A percentile compares a stretch with the other conserved stretches of the same genome.
These are phyloP conservation scores for Mycosphaerella sp. DNA, from an alignment of 2,329 filamentous ascomycete species.

Conservation along the genomic window DNA sequence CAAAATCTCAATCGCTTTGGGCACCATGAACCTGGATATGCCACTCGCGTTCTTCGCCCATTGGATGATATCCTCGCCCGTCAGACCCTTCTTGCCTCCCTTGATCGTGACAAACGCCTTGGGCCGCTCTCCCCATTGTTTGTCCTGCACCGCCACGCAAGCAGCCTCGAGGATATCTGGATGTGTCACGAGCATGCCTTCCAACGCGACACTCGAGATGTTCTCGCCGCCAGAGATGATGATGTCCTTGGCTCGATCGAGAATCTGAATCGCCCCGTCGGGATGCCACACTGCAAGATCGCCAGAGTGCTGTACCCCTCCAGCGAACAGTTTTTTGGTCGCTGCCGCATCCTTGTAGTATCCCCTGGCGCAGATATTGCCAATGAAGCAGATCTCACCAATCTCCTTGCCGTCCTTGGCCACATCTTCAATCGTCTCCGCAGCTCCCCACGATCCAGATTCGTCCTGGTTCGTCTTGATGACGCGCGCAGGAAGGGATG, in stretches of 20 bases:
- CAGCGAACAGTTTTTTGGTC: constrained; percentile 77
- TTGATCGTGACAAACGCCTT: constrained; percentile 88
- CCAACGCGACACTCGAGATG: constrained; percentile 87
- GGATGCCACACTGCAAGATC: constrained; percentile 91
- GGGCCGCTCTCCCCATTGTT: constrained; percentile 92
- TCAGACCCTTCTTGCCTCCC: constrained; percentile 47
- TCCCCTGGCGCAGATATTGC: constrained; percentile 86
- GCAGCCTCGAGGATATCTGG: constrained; percentile 85
- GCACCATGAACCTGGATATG: constrained; percentile 88
- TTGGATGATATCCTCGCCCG: constrained; percentile 64
- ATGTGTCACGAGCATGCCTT: constrained; percentile 82
- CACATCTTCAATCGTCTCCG: constrained; percentile 61
- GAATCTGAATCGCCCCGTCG: constrained; percentile 84
- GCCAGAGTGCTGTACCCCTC: constrained; percentile 80
- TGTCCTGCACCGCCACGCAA: constrained; percentile 79
- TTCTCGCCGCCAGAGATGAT: constrained; percentile 98
- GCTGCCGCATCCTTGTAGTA: constrained; percentile 89
- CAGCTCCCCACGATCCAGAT: constrained; percentile 24
- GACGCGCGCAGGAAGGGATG: constrained; percentile 70
- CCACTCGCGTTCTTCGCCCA: constrained; percentile 77
- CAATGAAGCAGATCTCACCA: constrained; percentile 76
- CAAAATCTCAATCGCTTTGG: constrained; percentile 68
- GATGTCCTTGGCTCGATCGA: constrained; percentile 93
- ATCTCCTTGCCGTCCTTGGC: constrained; percentile 65
- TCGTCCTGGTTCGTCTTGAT: constrained; percentile 67